Evolutionary conservation across 208 protist genomes (phyloP).

Genomic region (Wallacemonas sp.): DNA sequence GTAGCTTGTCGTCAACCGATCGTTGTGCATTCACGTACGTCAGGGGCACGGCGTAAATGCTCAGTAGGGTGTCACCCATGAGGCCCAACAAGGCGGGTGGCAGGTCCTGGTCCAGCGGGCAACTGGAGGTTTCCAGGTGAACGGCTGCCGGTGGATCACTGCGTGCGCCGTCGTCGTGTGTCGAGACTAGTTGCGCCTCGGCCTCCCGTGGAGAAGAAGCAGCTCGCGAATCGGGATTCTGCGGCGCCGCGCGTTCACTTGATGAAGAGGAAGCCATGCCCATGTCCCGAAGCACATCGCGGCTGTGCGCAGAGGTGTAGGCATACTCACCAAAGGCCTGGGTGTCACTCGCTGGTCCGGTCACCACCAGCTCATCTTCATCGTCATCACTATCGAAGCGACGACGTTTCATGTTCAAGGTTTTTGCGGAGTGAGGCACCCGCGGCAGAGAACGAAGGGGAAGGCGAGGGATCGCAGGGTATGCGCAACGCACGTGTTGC

Average conservation of each 20-base stretch:
- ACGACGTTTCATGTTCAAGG: slow-evolving; percentile 67
- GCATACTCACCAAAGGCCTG: slow-evolving; percentile 39
- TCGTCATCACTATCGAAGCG: slow-evolving; percentile 80
- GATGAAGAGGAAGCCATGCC: slow-evolving; percentile 19
- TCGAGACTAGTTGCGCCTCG: no score
- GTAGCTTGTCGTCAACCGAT: slow-evolving; percentile 50
- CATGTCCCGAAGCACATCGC: slow-evolving; percentile 31
- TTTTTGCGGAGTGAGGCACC: no score
- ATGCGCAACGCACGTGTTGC: no score
- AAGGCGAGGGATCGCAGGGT: no score
- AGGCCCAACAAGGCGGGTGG: slow-evolving; percentile 55
- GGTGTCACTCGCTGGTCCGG: not conserved
- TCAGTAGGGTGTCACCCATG: slow-evolving; percentile 52
- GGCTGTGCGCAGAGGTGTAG: not conserved
- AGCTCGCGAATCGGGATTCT: not conserved
- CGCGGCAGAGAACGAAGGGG: no score
- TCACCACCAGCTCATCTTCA: slow-evolving; percentile 63
- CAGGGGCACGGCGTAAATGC: slow-evolving; percentile 47
- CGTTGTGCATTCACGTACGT: slow-evolving; percentile 25
- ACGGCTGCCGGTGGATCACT: no score
- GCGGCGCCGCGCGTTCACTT: slow-evolving; percentile 1
- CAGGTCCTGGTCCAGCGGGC: slow-evolving; percentile 41
- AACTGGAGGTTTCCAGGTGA: not conserved
- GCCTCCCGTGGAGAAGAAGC: not conserved
- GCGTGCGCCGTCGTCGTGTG: no score